Base-by-base conservation (phyloP, 164 flowering plant genomes). In the Magnolia officinalis region DNA sequence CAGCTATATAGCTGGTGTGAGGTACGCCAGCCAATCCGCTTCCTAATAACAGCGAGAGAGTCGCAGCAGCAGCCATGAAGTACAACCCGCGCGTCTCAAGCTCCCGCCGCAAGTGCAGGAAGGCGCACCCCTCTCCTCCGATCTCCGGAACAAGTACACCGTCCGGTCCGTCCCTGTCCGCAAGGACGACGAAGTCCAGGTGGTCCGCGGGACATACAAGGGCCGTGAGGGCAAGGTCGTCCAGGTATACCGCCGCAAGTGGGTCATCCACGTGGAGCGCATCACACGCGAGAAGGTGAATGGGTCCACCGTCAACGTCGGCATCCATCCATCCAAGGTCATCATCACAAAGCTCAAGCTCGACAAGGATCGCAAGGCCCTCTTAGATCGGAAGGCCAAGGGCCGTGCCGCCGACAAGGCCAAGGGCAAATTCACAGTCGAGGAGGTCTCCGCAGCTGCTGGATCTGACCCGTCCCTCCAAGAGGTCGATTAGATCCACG, bases 141-240 rank as follows among this genome's bases (percentile, higher is more conserved):
- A 81, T 37, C 83, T 78, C n/a, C 78, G 78, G 18, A 75, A 72
- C 80, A 81, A 81, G 58, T 78, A 81, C 78, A 81, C 75, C 67
- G 81, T 81, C 8, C 80, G 92, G 2, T 90, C 94, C 1, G 87
- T 92, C 84, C 94, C 94, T 26, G 86, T 92, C 11, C 90, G 97
- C 76, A 92, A 90, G 81, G 97, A 92, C 81, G 94, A 92, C 80
- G 97, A 92, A 83, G 97, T 92, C 1, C 90, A 87, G 82, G 91
- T 92, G 1, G 92, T 88, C 14, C 84, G 94, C 1, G 97, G 97
- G 0, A 87, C 97, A 70, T 92, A 58, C 89, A 92, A 92, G 81
- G 97, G 94, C 3, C 87, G 92, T 0, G 97, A 92, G 71, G 94
- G 94, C 2, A 92, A 82, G 67, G 78, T 82, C 1, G 77, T 78